Conservation (phyloP, 2,329 filamentous ascomycete species). For the Pyricularia grisea region DNA sequence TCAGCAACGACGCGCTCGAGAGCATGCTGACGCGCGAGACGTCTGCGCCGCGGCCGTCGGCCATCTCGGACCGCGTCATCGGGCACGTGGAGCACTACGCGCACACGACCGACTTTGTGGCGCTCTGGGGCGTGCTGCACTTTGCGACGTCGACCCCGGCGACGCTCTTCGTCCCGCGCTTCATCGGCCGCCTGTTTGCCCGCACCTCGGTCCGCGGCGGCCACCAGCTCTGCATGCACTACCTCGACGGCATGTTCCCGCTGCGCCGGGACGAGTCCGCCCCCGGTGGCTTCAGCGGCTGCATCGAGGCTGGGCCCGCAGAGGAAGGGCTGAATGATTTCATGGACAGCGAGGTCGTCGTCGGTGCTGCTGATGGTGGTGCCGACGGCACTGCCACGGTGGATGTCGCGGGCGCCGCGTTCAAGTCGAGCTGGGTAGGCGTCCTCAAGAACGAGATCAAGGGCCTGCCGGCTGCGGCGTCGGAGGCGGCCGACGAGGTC, state of each 20-base stretch:
- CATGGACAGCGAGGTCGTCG: conserved; percentile 47
- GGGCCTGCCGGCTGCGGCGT: conserved; percentile 13
- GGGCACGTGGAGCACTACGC: conserved; percentile 74
- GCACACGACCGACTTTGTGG: conserved; percentile 64
- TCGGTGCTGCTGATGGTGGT: conserved; percentile 27
- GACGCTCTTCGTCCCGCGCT: conserved; percentile 42
- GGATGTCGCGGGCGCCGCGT: conserved; percentile 33
- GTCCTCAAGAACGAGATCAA: conserved; percentile 28
- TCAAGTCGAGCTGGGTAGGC: conserved; percentile 37
- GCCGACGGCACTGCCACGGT: conserved; percentile 28
- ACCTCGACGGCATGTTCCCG: conserved; percentile 53
- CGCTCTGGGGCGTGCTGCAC: conserved; percentile 64
- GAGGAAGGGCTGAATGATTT: conserved; percentile 40
- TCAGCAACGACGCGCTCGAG: conserved; percentile 6
- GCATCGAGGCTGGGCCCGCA: conserved; percentile 20
- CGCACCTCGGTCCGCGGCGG: conserved; percentile 39
- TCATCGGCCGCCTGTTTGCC: conserved; percentile 52
- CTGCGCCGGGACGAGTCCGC: conserved; percentile 28
- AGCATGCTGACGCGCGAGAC: conserved; percentile 13
- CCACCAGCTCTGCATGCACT: conserved; percentile 52
- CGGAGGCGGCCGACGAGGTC: conserved; percentile 7
- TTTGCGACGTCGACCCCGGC: conserved; percentile 41
- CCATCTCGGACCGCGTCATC: conserved; percentile 42
- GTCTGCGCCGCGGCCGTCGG: conserved; percentile 23
- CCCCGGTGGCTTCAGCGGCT: conserved; percentile 14